phyloP scores from a whole-genome alignment of 805 yeast genomes.

The Candida orba region DNA sequence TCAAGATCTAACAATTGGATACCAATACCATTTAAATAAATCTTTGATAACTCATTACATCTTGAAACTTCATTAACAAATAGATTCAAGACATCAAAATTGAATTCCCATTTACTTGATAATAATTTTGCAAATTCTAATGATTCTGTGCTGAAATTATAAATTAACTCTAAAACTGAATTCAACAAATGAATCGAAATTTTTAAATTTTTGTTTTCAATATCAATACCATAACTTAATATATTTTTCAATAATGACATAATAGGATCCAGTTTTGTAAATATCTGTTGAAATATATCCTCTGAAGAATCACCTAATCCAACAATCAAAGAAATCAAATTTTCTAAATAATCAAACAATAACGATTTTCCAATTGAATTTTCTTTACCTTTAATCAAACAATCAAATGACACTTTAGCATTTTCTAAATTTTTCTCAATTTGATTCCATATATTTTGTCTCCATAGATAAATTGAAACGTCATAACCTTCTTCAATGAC shows the following conservation, averaged over 20 bases:
- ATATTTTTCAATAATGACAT: constrained; percentile 24
- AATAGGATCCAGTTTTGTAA: constrained; percentile 20
- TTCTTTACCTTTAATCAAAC: constrained; percentile 25
- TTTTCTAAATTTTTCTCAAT: constrained; percentile 47
- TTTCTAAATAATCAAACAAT: constrained; percentile 64
- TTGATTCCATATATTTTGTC: constrained; percentile 67
- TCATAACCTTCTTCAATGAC: constrained; percentile 87
- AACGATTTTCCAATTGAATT: constrained; percentile 35
- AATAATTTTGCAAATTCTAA: constrained; percentile 36
- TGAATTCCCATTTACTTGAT: constrained; percentile 13
- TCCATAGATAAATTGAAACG: constrained; percentile 64
- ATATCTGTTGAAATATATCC: constrained; percentile 42
- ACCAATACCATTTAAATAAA: constrained; percentile 31
- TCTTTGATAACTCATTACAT: constrained; percentile 27
- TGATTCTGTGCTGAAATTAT: constrained; percentile 56
- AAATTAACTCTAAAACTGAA: constrained; percentile 47
- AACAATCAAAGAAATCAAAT: constrained; percentile 59
- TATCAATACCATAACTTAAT: constrained; percentile 23
- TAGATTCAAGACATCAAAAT: constrained; percentile 9
- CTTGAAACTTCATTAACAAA: constrained; percentile 8
- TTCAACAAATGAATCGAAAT: constrained; percentile 41
- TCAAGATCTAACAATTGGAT: constrained; percentile 30
- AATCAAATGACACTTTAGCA: constrained; percentile 41
- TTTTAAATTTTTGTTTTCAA: constrained; percentile 20
- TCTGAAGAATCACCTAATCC: constrained; percentile 61